These are phyloP conservation scores for Aureobasidium sp. DNA, from an alignment of 2,329 filamentous ascomycete species.

Conservation along the genomic window DNA sequence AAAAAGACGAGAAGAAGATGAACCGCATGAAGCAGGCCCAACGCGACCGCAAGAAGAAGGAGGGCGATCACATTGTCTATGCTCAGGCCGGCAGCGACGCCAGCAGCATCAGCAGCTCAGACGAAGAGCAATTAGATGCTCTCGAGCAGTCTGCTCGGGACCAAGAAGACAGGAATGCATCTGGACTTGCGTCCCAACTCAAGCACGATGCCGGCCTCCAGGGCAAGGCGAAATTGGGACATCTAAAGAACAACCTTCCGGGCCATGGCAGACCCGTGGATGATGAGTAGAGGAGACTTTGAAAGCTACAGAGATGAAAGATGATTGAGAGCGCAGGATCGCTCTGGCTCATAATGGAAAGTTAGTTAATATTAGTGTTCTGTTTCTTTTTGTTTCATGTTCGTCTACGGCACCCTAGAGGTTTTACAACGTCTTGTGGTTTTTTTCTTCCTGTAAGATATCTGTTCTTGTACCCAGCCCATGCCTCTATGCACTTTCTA, in stretches of 20 bases:
- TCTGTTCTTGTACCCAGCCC: too few species aligned
- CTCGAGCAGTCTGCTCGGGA: not conserved
- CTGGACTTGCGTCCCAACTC: constrained; percentile 11
- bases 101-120: constrained; percentile 45
- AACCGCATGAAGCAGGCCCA: constrained; percentile 68
- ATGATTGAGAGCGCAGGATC: not conserved
- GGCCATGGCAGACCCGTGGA: not conserved
- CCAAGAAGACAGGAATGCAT: not conserved
- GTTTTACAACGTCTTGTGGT: not conserved
- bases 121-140: constrained; percentile 49
- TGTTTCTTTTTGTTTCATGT: not conserved
- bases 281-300: not conserved
- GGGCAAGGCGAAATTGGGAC: constrained; percentile 3
- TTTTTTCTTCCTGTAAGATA: not conserved
- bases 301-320: not conserved
- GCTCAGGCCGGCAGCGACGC: constrained; percentile 40
- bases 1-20: constrained; percentile 62
- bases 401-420: too few species aligned
- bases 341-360: not conserved
- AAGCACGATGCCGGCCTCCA: constrained; percentile 12
- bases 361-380: not conserved
- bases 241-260: constrained; percentile 7
- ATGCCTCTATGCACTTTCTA: too few species aligned
- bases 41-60: constrained; percentile 61
- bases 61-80: constrained; percentile 46